Evolutionary conservation across 2,329 filamentous ascomycete genomes (phyloP).

Genomic region (Penicillium nordicum): DNA sequence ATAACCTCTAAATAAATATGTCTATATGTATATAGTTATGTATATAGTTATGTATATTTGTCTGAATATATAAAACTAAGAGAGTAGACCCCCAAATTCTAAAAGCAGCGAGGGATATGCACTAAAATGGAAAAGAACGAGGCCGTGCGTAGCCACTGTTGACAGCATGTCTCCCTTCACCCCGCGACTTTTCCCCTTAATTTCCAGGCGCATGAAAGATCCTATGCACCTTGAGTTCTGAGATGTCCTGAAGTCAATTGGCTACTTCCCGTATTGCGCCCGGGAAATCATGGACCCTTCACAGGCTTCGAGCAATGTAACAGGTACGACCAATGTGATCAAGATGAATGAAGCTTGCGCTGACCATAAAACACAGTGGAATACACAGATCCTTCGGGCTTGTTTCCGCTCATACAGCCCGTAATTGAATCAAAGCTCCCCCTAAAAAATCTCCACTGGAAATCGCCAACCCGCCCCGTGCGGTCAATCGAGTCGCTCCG

Average conservation of each 20-base stretch:
- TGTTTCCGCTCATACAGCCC: conserved; percentile 77
- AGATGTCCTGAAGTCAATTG: conserved; percentile 28
- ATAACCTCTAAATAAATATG: too few species aligned
- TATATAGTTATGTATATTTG: neutral
- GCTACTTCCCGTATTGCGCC: conserved; percentile 23
- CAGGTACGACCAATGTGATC: conserved; percentile 49
- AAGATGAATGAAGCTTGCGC: conserved; percentile 8
- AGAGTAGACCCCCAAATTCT: neutral
- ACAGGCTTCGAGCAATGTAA: conserved; percentile 65
- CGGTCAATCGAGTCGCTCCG: conserved; percentile 92
- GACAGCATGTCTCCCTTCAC: conserved; percentile 10
- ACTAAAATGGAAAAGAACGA: conserved; percentile 7
- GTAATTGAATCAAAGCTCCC: conserved; percentile 76
- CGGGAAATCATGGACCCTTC: conserved; percentile 42
- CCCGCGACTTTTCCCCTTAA: conserved; percentile 8
- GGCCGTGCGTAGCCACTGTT: conserved; percentile 10
- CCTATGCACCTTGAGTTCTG: neutral
- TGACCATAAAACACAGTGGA: conserved; percentile 62
- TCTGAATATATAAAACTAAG: too few species aligned
- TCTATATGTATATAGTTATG: neutral
- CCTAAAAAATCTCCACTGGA: conserved; percentile 91
- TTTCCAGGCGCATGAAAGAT: conserved; percentile 2
- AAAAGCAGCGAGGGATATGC: conserved; percentile 5
- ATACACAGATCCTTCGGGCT: conserved; percentile 88
- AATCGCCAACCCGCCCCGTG: conserved; percentile 84